phyloP scores from a whole-genome alignment of 495 filamentous ascomycete species.

The Penicillium samsonianum region DNA sequence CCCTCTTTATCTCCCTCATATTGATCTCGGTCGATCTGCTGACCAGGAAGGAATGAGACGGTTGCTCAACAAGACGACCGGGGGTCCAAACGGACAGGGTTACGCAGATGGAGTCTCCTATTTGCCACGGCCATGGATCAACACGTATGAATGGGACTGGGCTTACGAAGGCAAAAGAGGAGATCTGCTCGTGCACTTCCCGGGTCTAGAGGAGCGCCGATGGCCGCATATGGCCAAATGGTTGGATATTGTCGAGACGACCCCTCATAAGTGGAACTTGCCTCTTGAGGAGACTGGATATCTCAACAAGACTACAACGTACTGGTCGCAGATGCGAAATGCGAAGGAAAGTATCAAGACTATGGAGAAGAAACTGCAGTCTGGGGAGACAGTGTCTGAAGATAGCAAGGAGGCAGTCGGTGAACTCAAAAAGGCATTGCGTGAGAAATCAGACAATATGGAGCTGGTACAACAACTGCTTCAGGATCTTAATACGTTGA shows the following conservation, averaged over 20 bases:
- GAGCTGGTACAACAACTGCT: not conserved
- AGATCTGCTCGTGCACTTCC: constrained; percentile 42
- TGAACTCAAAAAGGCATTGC: not conserved
- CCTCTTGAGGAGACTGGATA: constrained; percentile 24
- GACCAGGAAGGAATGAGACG: constrained; percentile 38
- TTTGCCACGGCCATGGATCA: constrained; percentile 45
- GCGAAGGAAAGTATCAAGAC: constrained; percentile 1
- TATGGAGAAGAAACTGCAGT: not conserved
- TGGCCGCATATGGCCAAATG: constrained; percentile 27
- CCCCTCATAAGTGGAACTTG: constrained; percentile 22
- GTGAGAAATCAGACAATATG: constrained; percentile 2
- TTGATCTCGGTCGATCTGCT: constrained; percentile 30
- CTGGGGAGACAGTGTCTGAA: not conserved
- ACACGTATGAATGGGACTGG: constrained; percentile 32
- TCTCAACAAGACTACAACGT: constrained; percentile 7
- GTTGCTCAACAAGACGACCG: constrained; percentile 29
- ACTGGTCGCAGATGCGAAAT: constrained; percentile 5
- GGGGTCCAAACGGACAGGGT: constrained; percentile 20
- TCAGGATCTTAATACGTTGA: not conserved
- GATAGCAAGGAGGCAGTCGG: not conserved
- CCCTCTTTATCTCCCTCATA: constrained; percentile 30
- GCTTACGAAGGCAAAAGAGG: constrained; percentile 37
- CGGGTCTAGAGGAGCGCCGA: constrained; percentile 18
- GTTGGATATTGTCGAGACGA: constrained; percentile 29
- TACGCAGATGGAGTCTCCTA: constrained; percentile 33